Base-by-base conservation (phyloP, 805 yeast species). In the Candida orba region DNA sequence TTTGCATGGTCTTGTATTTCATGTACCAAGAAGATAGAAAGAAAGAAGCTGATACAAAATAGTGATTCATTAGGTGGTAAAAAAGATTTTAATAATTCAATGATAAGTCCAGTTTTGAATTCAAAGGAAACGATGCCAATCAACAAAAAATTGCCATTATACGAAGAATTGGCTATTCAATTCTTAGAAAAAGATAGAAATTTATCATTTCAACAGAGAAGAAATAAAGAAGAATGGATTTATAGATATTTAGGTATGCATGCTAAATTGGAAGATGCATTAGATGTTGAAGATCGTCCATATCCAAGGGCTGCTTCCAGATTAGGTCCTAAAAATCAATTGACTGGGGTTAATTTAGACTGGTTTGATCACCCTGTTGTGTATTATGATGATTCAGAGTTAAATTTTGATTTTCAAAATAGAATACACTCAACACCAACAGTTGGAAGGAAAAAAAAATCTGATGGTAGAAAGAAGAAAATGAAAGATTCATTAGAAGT, bases 1-100 rank as follows among this genome's bases (percentile, higher is more conserved):
- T 84, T 87, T 58, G 85, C 88, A 8, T 90, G 96, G 96, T 75
- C 87, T 23, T 89, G 97, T 67, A 90, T 86, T 25, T 59, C 67
- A 6, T 89, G 97, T 65, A 71, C 81, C n/a, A 75, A 77, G 51
- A 72, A 67, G 29, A 50, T 47, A n/a, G 60, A 47, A 40, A 38
- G 22, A 23, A 44, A 33, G 52, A 57, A 46, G 40, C 39, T 39
- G 45, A 40, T 54, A 29, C 46, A 51, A 3, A 57, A 51, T 3
- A 40, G 27, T 35, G 45, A 31, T 31, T 34, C 34, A 43, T 43
- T 30, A 40, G 24, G 40, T 20, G 29, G 34, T 13, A 47, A 34
- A 41, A 49, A 33, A 12, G 35, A 17, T 12, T 5, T 14, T 12
- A 25, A 15, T 33, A 20, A 14, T 8, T 14, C 22, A 22, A 33